Evolutionary conservation across 257 asterid genomes (phyloP).

Genomic region (Scutellaria galericulata): DNA sequence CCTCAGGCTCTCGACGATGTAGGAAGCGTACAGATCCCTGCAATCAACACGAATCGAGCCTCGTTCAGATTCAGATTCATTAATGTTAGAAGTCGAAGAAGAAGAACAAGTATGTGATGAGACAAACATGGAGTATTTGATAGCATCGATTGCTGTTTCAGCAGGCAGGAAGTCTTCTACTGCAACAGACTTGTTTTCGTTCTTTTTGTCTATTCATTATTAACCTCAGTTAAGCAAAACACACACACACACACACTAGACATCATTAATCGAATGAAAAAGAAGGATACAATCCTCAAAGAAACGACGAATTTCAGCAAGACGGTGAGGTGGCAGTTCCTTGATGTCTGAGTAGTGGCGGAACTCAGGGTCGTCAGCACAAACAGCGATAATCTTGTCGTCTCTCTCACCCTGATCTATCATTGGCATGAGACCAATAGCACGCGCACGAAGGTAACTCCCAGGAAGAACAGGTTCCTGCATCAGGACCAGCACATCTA

Average conservation of each 20-base stretch:
- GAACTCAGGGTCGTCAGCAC: constrained; percentile 91
- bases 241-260: neutral
- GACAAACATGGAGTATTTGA: constrained; percentile 76
- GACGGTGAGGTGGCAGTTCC: constrained; percentile 87
- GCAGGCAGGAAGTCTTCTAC: constrained; percentile 89
- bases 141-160: constrained; percentile 69
- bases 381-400: constrained; percentile 91
- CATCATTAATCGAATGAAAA: neutral
- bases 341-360: constrained; percentile 75
- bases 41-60: constrained; percentile 1
- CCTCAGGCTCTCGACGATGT: constrained; percentile 83
- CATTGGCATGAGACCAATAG: constrained; percentile 98
- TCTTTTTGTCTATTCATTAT: constrained; percentile 66
- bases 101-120: neutral
- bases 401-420: constrained; percentile 98
- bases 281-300: constrained; percentile 91
- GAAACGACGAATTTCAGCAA: constrained; percentile 93
- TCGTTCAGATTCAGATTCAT: neutral
- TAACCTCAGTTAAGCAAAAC: constrained; percentile 43
- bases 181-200: constrained; percentile 82
- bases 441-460: constrained; percentile 90
- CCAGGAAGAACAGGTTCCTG: constrained; percentile 97
- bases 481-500: constrained; percentile 88
- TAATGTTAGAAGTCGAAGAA: neutral
- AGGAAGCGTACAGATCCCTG: constrained; percentile 89